Conservation (phyloP, 2,329 filamentous ascomycete genomes). For the Alternaria novae-zelandiae region DNA sequence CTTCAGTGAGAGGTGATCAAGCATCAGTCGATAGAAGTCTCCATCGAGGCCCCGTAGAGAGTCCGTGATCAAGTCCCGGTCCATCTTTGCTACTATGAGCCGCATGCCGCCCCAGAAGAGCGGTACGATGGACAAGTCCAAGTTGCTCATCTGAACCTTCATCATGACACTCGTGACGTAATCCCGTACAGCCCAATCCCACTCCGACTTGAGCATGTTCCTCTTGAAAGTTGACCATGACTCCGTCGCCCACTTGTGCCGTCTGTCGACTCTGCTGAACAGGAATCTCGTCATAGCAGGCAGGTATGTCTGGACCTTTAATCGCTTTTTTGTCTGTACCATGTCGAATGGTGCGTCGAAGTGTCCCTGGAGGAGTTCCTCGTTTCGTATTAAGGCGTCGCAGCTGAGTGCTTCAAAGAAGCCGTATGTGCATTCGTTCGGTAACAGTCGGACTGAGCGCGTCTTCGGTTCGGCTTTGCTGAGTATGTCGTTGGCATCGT, state of each 20-base stretch:
- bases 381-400: slow-evolving; percentile 72
- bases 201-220: slow-evolving; percentile 72
- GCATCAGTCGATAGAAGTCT: slow-evolving; percentile 65
- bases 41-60: slow-evolving; percentile 80
- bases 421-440: slow-evolving; percentile 71
- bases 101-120: slow-evolving; percentile 81
- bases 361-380: slow-evolving; percentile 59
- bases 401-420: slow-evolving; percentile 91
- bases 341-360: slow-evolving; percentile 86
- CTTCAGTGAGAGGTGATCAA: slow-evolving; percentile 67
- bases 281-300: slow-evolving; percentile 86
- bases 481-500: slow-evolving; percentile 50
- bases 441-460: slow-evolving; percentile 58
- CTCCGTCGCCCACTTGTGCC: slow-evolving; percentile 70
- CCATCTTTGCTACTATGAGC: slow-evolving; percentile 75
- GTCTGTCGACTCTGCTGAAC: slow-evolving; percentile 72
- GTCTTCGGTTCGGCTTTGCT: slow-evolving; percentile 56
- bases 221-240: slow-evolving; percentile 72
- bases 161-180: slow-evolving; percentile 72
- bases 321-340: slow-evolving; percentile 77
- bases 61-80: slow-evolving; percentile 76
- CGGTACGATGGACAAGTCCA: slow-evolving; percentile 63
- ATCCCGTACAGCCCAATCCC: slow-evolving; percentile 85
- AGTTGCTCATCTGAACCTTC: slow-evolving; percentile 63
- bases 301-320: slow-evolving; percentile 76